Evolutionary conservation across 768 basidiomycete genomes (phyloP).

Genomic region (Termitomyces sp.): DNA sequence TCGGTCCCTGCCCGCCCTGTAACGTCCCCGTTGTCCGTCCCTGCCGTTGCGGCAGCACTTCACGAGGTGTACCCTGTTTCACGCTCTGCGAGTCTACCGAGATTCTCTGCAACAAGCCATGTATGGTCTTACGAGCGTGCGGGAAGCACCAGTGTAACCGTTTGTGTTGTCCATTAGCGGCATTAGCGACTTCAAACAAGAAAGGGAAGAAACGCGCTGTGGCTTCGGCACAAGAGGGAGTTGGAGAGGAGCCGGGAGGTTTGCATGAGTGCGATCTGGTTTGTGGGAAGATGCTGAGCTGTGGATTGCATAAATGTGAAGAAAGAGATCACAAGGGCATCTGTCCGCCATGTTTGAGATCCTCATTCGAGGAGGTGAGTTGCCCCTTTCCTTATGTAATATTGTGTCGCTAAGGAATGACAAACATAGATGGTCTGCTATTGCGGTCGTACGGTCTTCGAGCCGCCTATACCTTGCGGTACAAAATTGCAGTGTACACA

Average conservation of each 20-base stretch:
- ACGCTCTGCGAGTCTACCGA: slow-evolving; percentile 40
- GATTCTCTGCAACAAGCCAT: slow-evolving; percentile 76
- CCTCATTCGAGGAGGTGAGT: slow-evolving; percentile 87
- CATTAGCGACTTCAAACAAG: slow-evolving; percentile 38
- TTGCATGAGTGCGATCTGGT: slow-evolving; percentile 83
- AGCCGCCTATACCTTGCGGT: slow-evolving; percentile 88
- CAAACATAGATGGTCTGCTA: slow-evolving; percentile 63
- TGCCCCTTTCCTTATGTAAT: background rate
- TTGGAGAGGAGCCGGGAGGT: slow-evolving; percentile 57
- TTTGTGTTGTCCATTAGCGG: slow-evolving; percentile 85
- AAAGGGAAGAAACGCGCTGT: slow-evolving; percentile 58
- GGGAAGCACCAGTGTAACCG: slow-evolving; percentile 84
- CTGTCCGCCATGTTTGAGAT: slow-evolving; percentile 81
- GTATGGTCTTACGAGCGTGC: slow-evolving; percentile 73
- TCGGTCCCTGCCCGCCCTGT: slow-evolving; percentile 79
- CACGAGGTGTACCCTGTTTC: slow-evolving; percentile 49
- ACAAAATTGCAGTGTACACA: slow-evolving; percentile 72
- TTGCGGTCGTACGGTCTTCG: slow-evolving; percentile 82
- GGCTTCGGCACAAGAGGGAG: slow-evolving; percentile 20
- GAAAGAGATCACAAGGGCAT: slow-evolving; percentile 75
- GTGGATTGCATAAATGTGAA: slow-evolving; percentile 79
- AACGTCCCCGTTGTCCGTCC: slow-evolving; percentile 60
- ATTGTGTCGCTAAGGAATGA: background rate
- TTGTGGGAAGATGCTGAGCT: slow-evolving; percentile 67
- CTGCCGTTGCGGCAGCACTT: slow-evolving; percentile 83